phyloP scores from a whole-genome alignment of 768 basidiomycete genomes.

The Guyanaporus albipodus region DNA sequence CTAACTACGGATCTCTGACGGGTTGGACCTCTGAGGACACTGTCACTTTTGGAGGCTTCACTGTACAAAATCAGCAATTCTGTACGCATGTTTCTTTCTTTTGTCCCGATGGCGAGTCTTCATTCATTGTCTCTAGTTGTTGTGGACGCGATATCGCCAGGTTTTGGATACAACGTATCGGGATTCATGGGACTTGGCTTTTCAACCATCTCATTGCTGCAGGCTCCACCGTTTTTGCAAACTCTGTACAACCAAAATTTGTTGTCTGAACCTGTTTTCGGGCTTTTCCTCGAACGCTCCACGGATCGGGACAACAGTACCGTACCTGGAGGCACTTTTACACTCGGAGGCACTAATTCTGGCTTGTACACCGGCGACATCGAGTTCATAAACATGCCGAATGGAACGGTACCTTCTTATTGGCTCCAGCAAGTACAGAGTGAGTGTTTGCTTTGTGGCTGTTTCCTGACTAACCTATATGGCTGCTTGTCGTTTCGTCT shows the following conservation, averaged over 20 bases:
- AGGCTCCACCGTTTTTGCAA: constrained; percentile 65
- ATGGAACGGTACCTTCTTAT: constrained; percentile 35
- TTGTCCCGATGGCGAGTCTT: too few species aligned
- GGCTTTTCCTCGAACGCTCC: constrained; percentile 61
- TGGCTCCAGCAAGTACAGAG: constrained; percentile 56
- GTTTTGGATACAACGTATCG: too few species aligned
- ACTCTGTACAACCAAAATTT: constrained; percentile 39
- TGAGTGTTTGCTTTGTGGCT: constrained; percentile 28
- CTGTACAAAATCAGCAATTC: too few species aligned
- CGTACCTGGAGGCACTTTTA: constrained; percentile 62
- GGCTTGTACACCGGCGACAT: constrained; percentile 61
- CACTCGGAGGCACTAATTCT: constrained; percentile 58
- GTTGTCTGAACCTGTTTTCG: constrained; percentile 42
- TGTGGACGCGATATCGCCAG: too few species aligned
- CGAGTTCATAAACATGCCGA: constrained; percentile 53
- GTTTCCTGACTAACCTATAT: background rate
- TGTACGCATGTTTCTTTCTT: too few species aligned
- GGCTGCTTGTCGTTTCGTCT: background rate
- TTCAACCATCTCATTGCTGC: too few species aligned
- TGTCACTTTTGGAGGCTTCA: too few species aligned
- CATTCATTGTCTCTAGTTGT: too few species aligned
- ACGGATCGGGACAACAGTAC: constrained; percentile 32
- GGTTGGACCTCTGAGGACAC: too few species aligned
- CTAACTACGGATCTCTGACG: too few species aligned
- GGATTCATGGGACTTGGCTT: too few species aligned